Base-by-base conservation (phyloP, 345 rosid genomes). In the Leavenworthia alabamica region DNA sequence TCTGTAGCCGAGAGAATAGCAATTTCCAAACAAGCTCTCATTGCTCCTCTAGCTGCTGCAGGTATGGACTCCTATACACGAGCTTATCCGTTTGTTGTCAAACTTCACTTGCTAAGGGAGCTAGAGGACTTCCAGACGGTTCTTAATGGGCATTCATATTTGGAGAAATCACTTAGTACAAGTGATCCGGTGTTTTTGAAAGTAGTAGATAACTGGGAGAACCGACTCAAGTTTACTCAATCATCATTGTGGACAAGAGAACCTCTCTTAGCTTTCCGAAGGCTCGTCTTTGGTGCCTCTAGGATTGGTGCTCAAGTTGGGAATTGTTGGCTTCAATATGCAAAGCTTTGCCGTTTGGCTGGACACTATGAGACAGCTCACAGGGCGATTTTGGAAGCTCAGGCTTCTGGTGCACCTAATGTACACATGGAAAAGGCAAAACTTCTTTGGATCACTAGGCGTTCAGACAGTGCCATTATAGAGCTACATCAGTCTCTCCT, bases 41-140 rank as follows among this genome's bases (percentile, higher is more conserved):
- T 92, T 82, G 97, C 97, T 70, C 97, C 98, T 71, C 82, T 92
- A 71, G 97, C 97, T 76, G 98, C 98, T 60, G 98, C 98, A 15
- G 98, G 98, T 68, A 92, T 92, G 98, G 98, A 92, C 73, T 92
- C 98, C 24, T 89, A 86, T 51, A 75, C 73, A 28, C 83, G 98
- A 61, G 97, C 97, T 58, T 92, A 92, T 74, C 98, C 98, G 13
- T 81, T 81, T 74, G 82, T 83, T 54, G 97, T 86, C 47, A 92
- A 92, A 72, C 98, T 92, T 68, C 97, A 89, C 82, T 66, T 89
- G 74, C 78, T 92, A 15, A 74, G 79, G 62, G 97, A 89, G 77
- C 79, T 89, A 68, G 98, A 89, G 71, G 97, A 86, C 64, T 92
- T 92, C 60, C 83, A 86, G 72, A 40, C 58, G 31, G 80, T 83